These are phyloP conservation scores for Clitocybe nebularis DNA, from an alignment of 1,284 basidiomycete genomes.

Conservation along the genomic window DNA sequence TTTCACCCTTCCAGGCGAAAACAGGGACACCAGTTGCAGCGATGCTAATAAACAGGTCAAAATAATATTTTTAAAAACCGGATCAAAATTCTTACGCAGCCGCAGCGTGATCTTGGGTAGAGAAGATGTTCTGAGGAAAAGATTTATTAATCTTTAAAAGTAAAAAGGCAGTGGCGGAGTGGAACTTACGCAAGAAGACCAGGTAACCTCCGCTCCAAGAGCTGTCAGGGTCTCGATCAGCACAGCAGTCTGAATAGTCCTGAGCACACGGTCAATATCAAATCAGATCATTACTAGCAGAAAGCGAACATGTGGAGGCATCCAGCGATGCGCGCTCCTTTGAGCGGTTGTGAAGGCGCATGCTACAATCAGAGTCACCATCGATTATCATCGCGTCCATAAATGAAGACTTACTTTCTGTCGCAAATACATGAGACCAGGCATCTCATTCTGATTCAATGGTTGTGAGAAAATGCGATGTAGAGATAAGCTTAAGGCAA, in stretches of 20 bases:
- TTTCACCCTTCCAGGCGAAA: slow-evolving; percentile 99
- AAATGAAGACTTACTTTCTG: slow-evolving; percentile 53
- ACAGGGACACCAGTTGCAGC: slow-evolving; percentile 98
- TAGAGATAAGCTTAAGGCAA: slow-evolving; percentile 17
- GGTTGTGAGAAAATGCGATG: slow-evolving; percentile 17
- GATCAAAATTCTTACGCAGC: slow-evolving; percentile 68
- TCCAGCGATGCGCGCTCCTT: slow-evolving; percentile 95
- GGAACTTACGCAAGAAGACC: slow-evolving; percentile 90
- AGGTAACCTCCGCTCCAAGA: slow-evolving; percentile 96
- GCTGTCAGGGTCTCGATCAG: slow-evolving; percentile 94
- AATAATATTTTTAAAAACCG: slow-evolving; percentile 5
- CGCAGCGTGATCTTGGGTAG: slow-evolving; percentile 98
- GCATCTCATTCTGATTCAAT: slow-evolving; percentile 75
- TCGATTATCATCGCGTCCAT: slow-evolving; percentile 8
- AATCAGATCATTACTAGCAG: background rate
- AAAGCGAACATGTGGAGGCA: slow-evolving; percentile 87
- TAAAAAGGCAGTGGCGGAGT: slow-evolving; percentile 4
- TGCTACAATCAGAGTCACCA: slow-evolving; percentile 50
- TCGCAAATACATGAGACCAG: slow-evolving; percentile 90
- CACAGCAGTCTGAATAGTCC: slow-evolving; percentile 96
- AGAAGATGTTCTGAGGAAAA: slow-evolving; percentile 90
- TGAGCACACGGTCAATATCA: slow-evolving; percentile 26
- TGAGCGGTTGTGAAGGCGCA: slow-evolving; percentile 79
- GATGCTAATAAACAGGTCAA: slow-evolving; percentile 49
- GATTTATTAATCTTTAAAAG: slow-evolving; percentile 7